These are phyloP conservation scores for Annulohypoxylon nitens DNA, from an alignment of 495 filamentous ascomycete genomes.

Conservation along the genomic window DNA sequence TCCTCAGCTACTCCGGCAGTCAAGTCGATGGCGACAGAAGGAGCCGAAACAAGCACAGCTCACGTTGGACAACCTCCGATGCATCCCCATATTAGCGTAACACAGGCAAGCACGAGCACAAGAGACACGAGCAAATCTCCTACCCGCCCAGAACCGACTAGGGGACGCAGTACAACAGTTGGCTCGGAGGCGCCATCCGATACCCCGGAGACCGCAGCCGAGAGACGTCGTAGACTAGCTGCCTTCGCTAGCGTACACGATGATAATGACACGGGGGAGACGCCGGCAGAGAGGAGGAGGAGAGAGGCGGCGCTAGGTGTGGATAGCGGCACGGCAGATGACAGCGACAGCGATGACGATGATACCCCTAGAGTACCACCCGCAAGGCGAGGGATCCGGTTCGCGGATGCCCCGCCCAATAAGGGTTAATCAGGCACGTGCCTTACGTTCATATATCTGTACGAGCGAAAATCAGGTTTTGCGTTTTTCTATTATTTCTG, in stretches of 20 bases:
- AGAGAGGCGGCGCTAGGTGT: conserved; percentile 88
- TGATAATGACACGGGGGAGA: conserved; percentile 72
- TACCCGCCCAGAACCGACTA: conserved; percentile 21
- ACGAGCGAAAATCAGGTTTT: background rate
- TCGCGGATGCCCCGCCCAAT: conserved; percentile 57
- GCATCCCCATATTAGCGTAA: conserved; percentile 48
- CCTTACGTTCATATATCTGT: conserved; percentile 4
- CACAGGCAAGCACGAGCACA: conserved; percentile 40
- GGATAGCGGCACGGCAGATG: conserved; percentile 60
- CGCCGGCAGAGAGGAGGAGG: conserved; percentile 82
- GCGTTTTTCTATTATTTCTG: conserved; percentile 16
- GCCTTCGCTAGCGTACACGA: conserved; percentile 54
- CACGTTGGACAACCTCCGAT: conserved; percentile 33
- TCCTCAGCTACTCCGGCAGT: conserved; percentile 70
- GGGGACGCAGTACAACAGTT: conserved; percentile 41
- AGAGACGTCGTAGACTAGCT: conserved; percentile 58
- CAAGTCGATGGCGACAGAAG: conserved; percentile 69
- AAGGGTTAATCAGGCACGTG: conserved; percentile 32
- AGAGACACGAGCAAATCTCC: conserved; percentile 36
- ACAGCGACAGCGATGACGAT: conserved; percentile 74
- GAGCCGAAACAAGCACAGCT: conserved; percentile 36
- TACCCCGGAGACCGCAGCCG: conserved; percentile 55
- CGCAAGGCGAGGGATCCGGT: conserved; percentile 59
- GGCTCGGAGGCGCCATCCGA: conserved; percentile 40
- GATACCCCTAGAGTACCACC: conserved; percentile 64